Evolutionary conservation across 441 rosid species (phyloP).

Genomic region (Syzygium syzygioides): DNA sequence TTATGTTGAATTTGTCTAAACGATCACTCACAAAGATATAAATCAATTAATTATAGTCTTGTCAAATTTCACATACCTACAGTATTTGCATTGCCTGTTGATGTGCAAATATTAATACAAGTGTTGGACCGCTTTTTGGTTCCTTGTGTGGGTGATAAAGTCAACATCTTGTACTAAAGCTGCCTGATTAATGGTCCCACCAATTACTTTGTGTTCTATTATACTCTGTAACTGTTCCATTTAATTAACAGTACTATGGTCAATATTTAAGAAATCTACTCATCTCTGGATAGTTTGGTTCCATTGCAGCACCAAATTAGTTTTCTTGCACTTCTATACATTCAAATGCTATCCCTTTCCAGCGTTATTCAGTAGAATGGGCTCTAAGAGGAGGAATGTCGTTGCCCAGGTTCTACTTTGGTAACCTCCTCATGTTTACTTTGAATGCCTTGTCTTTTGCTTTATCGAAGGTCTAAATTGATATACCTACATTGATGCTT

Average conservation of each 20-base stretch:
- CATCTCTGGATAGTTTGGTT: background rate
- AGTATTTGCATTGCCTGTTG: background rate
- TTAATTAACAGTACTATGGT: background rate
- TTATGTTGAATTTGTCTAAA: conserved; percentile 16
- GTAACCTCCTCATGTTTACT: background rate
- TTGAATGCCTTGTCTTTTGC: background rate
- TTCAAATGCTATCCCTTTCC: background rate
- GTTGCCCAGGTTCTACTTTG: background rate
- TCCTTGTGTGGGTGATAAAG: background rate
- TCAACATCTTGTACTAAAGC: background rate
- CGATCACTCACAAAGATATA: conserved; percentile 3
- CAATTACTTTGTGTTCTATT: background rate
- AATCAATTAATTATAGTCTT: background rate
- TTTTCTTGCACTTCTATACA: background rate
- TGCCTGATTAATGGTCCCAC: background rate
- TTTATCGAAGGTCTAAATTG: background rate
- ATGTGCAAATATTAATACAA: background rate
- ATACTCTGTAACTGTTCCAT: background rate
- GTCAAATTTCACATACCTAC: background rate
- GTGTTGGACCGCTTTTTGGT: background rate
- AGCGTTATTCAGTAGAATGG: background rate
- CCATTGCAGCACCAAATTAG: background rate
- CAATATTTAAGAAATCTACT: background rate
- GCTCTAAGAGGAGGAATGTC: background rate
- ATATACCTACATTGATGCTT: background rate